Conservation (phyloP, 768 basidiomycete genomes). For the Gautieria morchelliformis region DNA sequence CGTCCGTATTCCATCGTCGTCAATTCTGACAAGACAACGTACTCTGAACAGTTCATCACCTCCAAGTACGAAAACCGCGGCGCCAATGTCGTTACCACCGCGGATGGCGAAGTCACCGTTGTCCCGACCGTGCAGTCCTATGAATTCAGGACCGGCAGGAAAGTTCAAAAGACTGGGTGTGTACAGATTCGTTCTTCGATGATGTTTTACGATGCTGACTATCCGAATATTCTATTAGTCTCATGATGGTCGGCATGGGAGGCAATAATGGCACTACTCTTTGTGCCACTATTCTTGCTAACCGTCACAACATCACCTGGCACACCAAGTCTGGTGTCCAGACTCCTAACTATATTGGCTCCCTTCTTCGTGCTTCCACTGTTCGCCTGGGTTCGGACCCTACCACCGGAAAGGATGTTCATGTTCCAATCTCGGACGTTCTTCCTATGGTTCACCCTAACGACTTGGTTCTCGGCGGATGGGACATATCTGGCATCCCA, state of each 20-base stretch:
- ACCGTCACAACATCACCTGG: slow-evolving; percentile 91
- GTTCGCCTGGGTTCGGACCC: slow-evolving; percentile 83
- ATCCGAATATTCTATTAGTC: slow-evolving; percentile 33
- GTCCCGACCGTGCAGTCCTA: slow-evolving; percentile 72
- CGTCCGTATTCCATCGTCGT: slow-evolving; percentile 70
- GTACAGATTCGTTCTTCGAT: slow-evolving; percentile 22
- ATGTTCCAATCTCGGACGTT: slow-evolving; percentile 86
- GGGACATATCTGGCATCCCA: slow-evolving; percentile 85
- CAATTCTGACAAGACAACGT: slow-evolving; percentile 70
- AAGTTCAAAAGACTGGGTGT: slow-evolving; percentile 87
- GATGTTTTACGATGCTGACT: slow-evolving; percentile 2
- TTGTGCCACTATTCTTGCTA: slow-evolving; percentile 90
- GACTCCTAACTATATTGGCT: slow-evolving; percentile 97
- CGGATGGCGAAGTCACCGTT: slow-evolving; percentile 67
- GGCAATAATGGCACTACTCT: slow-evolving; percentile 97
- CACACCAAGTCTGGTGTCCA: slow-evolving; percentile 86
- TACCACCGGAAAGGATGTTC: slow-evolving; percentile 74
- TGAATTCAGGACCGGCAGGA: slow-evolving; percentile 85
- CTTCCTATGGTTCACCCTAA: slow-evolving; percentile 98
- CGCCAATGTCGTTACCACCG: slow-evolving; percentile 50
- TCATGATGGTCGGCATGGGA: slow-evolving; percentile 95
- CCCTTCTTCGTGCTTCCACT: slow-evolving; percentile 91
- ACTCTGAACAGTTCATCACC: slow-evolving; percentile 76
- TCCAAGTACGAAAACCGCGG: slow-evolving; percentile 77
- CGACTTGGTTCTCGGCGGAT: slow-evolving; percentile 94